These are phyloP conservation scores for Hirsutella minnesotensis DNA, from an alignment of 2,329 filamentous ascomycete species.

Conservation along the genomic window DNA sequence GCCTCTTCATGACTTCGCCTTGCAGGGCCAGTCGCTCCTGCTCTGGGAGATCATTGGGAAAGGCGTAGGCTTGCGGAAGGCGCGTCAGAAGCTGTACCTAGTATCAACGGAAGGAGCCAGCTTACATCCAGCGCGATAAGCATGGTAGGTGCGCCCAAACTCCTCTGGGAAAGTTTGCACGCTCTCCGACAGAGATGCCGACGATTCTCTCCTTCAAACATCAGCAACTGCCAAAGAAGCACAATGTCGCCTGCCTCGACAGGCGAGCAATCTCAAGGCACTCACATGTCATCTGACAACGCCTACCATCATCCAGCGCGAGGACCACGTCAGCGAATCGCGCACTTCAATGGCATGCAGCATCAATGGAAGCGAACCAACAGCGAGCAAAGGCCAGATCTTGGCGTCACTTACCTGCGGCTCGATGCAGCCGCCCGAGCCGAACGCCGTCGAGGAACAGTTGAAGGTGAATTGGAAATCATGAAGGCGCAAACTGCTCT, in stretches of 20 bases:
- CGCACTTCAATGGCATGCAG: neutral
- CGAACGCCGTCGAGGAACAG: conserved; percentile 10
- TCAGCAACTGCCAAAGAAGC: neutral
- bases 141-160: conserved; percentile 35
- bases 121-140: conserved; percentile 34
- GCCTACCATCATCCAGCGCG: conserved; percentile 7
- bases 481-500: neutral
- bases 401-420: conserved; percentile 16
- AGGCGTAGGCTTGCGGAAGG: conserved; percentile 27
- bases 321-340: conserved; percentile 7
- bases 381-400: neutral
- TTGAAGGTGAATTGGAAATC: conserved; percentile 23
- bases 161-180: conserved; percentile 28
- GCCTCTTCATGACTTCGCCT: conserved; percentile 21
- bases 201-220: conserved; percentile 11
- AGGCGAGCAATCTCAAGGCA: neutral
- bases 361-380: neutral
- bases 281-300: conserved; percentile 13
- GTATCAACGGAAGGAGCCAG: conserved; percentile 3
- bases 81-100: neutral
- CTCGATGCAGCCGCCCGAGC: conserved; percentile 18
- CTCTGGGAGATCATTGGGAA: conserved; percentile 32
- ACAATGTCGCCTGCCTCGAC: neutral
- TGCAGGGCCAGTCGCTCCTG: conserved; percentile 29
- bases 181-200: conserved; percentile 27